Evolutionary conservation across 2,329 filamentous ascomycete genomes (phyloP), one percentile per base, ranked within the genome.

Genomic region (Colletotrichum spaethianum): DNA sequence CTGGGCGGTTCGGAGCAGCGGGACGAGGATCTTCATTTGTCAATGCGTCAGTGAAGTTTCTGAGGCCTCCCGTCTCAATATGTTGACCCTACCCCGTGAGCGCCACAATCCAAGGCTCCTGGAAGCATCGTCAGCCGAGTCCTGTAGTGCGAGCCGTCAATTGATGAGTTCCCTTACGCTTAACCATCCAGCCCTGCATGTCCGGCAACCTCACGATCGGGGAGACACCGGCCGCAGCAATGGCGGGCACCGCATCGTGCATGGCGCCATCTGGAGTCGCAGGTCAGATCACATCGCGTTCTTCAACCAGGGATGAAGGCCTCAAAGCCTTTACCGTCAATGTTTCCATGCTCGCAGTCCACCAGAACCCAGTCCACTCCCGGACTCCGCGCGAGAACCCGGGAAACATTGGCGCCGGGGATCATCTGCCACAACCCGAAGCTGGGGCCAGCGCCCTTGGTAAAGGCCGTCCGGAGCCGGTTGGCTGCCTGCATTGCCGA

Each of bases 291-390:
- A 42, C 46, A 20, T n/a, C 36, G 9, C n/a, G 40, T 23, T 42
- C 42, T 9, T 59, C 42, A 33, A 38, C 7, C 14, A 26, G 33
- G 14, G 36, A 20, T 28, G 36, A 14, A 26, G 36, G 55, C 12
- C 55, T 59, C 20, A 28, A 16, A 28, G 26, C 31, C 88, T 33
- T 89, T 75, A 84, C 83, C 87, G 46, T 86, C 85, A 70, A 88
- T 81, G 73, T 85, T 86, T 11, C 87, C 87, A 75, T 89, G 87
- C 75, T 87, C 87, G 67, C 86, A 87, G 73, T 88, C 87, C 62
- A 89, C 88, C 79, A 92, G 83, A 12, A 94, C 88, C 86, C 91
- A 93, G 77, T 93, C 91, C 1, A 91, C 85, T 1, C 90, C 91
- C 1, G 87, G 81, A 3, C 86, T 87, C 66, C 89, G 83, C 1